A percentile compares a stretch with the other conserved stretches of the same genome.
These are phyloP conservation scores for Flaveria sonorensis DNA, from an alignment of 129 eudicot species.

Conservation along the genomic window DNA sequence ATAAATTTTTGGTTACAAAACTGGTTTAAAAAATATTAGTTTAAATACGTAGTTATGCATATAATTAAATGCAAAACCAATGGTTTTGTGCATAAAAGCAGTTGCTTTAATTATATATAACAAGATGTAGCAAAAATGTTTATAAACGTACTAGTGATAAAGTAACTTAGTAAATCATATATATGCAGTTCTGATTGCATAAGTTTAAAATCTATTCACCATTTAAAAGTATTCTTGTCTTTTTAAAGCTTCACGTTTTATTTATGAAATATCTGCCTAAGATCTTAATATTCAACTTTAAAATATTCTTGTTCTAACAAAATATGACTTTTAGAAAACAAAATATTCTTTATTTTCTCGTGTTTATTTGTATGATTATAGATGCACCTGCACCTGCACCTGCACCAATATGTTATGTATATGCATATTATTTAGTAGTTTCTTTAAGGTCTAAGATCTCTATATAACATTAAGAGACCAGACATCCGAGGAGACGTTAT, in stretches of 20 bases:
- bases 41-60: too few species aligned
- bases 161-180: too few species aligned
- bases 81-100: too few species aligned
- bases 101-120: too few species aligned
- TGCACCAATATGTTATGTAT: not conserved
- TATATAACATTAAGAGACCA: not conserved
- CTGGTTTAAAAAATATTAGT: too few species aligned
- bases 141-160: too few species aligned
- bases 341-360: conserved; percentile 18
- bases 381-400: not conserved
- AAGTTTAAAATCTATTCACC: conserved; percentile 12
- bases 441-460: not conserved
- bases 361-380: not conserved
- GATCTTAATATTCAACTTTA: conserved; percentile 22
- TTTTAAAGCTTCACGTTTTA: conserved; percentile 23
- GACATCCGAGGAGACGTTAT: not conserved
- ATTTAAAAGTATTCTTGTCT: conserved; percentile 19
- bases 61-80: too few species aligned
- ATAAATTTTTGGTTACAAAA: too few species aligned
- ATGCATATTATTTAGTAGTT: not conserved
- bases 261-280: conserved; percentile 16
- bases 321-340: conserved; percentile 12
- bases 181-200: not conserved
- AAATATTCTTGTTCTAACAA: conserved; percentile 27
- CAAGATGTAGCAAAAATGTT: too few species aligned